phyloP scores from a whole-genome alignment of 495 filamentous ascomycete genomes.

The Gamarada debralockiae region DNA sequence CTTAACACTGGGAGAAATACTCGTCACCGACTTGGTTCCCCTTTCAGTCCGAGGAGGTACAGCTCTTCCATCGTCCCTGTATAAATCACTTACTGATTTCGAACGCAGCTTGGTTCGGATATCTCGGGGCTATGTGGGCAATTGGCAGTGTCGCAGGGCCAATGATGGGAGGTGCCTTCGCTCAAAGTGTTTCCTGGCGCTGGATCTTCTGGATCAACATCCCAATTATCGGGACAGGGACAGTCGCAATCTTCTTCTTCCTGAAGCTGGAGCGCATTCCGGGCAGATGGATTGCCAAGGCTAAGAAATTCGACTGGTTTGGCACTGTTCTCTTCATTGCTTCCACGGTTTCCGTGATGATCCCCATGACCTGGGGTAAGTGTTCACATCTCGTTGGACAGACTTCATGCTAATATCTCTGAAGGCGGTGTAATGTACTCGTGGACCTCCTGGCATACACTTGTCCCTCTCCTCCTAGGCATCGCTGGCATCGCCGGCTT shows the following conservation, averaged over 20 bases:
- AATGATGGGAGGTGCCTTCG: slow-evolving; percentile 64
- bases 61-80: slow-evolving; percentile 36
- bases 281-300: slow-evolving; percentile 35
- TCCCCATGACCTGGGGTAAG: slow-evolving; percentile 40
- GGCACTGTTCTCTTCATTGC: slow-evolving; percentile 53
- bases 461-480: slow-evolving; percentile 55
- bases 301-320: slow-evolving; percentile 55
- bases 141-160: slow-evolving; percentile 66
- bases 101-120: slow-evolving; percentile 30
- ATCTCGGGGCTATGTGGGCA: slow-evolving; percentile 51
- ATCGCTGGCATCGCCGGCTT: slow-evolving; percentile 35
- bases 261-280: slow-evolving; percentile 29
- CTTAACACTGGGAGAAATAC: slow-evolving; percentile 56
- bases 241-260: slow-evolving; percentile 35
- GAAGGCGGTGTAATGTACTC: slow-evolving; percentile 48
- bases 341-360: slow-evolving; percentile 40
- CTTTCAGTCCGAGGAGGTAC: slow-evolving; percentile 39
- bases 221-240: slow-evolving; percentile 35
- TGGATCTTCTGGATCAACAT: slow-evolving; percentile 50
- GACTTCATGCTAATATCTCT: neutral
- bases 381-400: neutral
- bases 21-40: slow-evolving; percentile 63
- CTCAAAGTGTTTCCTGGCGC: slow-evolving; percentile 58
- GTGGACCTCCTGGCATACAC: slow-evolving; percentile 50
- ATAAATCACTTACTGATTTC: slow-evolving; percentile 11